Evolutionary conservation across 495 filamentous ascomycete species (phyloP).

Genomic region (Beverwykella pulmonaria): DNA sequence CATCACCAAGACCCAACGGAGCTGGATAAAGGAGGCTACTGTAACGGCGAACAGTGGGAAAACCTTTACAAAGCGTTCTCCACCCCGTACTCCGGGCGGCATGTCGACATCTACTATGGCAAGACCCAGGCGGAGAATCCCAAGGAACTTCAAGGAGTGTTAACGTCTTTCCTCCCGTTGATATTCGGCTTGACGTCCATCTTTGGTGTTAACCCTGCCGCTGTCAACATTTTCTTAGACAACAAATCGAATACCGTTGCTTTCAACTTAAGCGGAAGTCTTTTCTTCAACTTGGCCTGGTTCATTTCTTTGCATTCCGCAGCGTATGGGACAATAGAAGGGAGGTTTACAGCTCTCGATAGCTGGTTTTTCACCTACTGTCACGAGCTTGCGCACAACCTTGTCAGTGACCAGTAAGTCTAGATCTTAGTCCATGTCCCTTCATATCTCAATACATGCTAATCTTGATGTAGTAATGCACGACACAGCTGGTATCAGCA

Average conservation of each 20-base stretch:
- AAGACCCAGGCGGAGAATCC: slow-evolving; percentile 13
- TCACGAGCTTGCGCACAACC: slow-evolving; percentile 93
- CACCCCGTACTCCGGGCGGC: slow-evolving; percentile 54
- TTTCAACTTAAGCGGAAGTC: slow-evolving; percentile 81
- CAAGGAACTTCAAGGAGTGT: slow-evolving; percentile 43
- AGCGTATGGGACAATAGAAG: slow-evolving; percentile 34
- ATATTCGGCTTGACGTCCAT: slow-evolving; percentile 70
- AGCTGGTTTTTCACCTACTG: slow-evolving; percentile 94
- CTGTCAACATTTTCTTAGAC: slow-evolving; percentile 85
- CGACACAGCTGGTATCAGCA: slow-evolving; percentile 66
- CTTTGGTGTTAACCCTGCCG: slow-evolving; percentile 64
- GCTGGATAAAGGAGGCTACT: slow-evolving; percentile 80
- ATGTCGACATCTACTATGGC: slow-evolving; percentile 63
- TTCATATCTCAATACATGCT: neutral
- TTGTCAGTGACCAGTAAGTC: slow-evolving; percentile 66
- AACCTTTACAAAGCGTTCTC: slow-evolving; percentile 76
- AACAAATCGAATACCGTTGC: slow-evolving; percentile 78
- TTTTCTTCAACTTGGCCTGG: slow-evolving; percentile 93
- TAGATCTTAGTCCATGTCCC: neutral
- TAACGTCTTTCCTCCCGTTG: slow-evolving; percentile 71
- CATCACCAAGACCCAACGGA: slow-evolving; percentile 54
- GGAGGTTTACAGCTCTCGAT: slow-evolving; percentile 58
- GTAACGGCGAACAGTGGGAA: slow-evolving; percentile 77
- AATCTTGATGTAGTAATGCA: slow-evolving; percentile 51
- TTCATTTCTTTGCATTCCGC: slow-evolving; percentile 75